phyloP scores from a whole-genome alignment of 176 grass and related monocot genomes.

The Oryza glaberrima region DNA sequence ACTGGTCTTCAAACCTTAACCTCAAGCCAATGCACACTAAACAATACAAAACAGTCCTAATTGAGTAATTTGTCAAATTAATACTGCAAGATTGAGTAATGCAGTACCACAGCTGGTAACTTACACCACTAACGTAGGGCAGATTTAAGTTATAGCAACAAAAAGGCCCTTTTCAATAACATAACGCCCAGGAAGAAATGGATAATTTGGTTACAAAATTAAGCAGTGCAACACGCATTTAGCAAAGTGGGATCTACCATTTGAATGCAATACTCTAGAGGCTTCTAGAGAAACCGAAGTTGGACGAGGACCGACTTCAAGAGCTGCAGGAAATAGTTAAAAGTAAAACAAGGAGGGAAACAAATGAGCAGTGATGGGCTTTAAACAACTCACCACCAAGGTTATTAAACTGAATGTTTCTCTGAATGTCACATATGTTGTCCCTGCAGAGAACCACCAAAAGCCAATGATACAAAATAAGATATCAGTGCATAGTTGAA shows the following conservation, averaged over 20 bases:
- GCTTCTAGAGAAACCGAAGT: conserved; percentile 68
- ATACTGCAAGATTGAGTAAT: not conserved
- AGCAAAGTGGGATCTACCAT: conserved; percentile 55
- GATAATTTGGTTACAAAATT: conserved; percentile 27
- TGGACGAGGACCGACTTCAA: conserved; percentile 80
- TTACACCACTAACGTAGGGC: not conserved
- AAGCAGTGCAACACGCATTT: not conserved
- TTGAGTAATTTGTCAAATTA: conserved; percentile 17
- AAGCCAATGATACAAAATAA: conserved; percentile 19
- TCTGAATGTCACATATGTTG: conserved; percentile 82
- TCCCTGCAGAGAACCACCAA: conserved; percentile 68
- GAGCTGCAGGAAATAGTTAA: conserved; percentile 54
- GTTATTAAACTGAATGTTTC: conserved; percentile 90
- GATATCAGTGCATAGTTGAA: conserved; percentile 9
- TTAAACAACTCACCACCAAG: conserved; percentile 74
- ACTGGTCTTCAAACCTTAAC: not conserved
- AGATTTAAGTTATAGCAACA: conserved; percentile 16
- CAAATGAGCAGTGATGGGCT: conserved; percentile 11
- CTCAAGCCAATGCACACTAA: not conserved
- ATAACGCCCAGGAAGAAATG: conserved; percentile 30
- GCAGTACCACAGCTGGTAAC: not conserved
- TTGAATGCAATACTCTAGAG: conserved; percentile 74
- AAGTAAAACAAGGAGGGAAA: conserved; percentile 34
- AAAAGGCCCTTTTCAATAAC: conserved; percentile 16
- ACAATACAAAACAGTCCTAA: not conserved